These are phyloP conservation scores for Maudiozyma saulgeensis DNA, from an alignment of 805 yeast species.

Conservation along the genomic window DNA sequence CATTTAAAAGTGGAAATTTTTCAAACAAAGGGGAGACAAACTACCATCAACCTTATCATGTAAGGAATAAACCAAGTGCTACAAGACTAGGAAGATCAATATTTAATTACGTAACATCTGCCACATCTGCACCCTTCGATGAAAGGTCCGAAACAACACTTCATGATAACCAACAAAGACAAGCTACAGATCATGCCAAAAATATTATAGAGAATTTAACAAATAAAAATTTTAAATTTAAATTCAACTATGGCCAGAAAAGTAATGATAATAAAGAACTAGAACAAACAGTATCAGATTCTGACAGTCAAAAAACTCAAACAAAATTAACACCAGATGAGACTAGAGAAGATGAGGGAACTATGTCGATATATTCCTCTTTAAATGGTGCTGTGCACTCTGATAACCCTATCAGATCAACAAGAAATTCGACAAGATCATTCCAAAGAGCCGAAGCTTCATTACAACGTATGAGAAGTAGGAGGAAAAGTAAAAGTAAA, in stretches of 20 bases:
- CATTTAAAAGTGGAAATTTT: slow-evolving; percentile 2
- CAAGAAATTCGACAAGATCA: slow-evolving; percentile 37
- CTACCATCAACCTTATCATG: slow-evolving; percentile 11
- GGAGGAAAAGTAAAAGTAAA: slow-evolving; percentile 44
- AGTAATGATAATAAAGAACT: slow-evolving; percentile 2
- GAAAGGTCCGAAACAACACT: background rate
- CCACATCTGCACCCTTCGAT: background rate
- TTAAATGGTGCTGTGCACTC: slow-evolving; percentile 32
- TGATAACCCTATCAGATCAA: slow-evolving; percentile 27
- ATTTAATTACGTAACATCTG: slow-evolving; percentile 16
- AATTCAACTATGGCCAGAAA: slow-evolving; percentile 19
- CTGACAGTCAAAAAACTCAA: background rate
- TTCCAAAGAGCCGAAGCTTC: slow-evolving; percentile 60
- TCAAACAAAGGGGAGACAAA: slow-evolving; percentile 3
- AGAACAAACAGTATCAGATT: background rate
- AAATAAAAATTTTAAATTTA: slow-evolving; percentile 25
- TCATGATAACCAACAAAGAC: background rate
- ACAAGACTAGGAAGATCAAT: slow-evolving; percentile 22
- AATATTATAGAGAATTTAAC: slow-evolving; percentile 19
- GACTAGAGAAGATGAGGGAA: slow-evolving; percentile 50
- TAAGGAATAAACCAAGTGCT: slow-evolving; percentile 7
- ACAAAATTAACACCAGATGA: slow-evolving; percentile 6
- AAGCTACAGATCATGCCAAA: slow-evolving; percentile 4
- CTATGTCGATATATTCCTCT: slow-evolving; percentile 57
- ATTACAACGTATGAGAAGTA: slow-evolving; percentile 46